Percentiles rank a stretch among this genome's conserved stretches.
Conservation (phyloP, 2,329 filamentous ascomycete genomes). For the Ceratocystis lukuohia region DNA sequence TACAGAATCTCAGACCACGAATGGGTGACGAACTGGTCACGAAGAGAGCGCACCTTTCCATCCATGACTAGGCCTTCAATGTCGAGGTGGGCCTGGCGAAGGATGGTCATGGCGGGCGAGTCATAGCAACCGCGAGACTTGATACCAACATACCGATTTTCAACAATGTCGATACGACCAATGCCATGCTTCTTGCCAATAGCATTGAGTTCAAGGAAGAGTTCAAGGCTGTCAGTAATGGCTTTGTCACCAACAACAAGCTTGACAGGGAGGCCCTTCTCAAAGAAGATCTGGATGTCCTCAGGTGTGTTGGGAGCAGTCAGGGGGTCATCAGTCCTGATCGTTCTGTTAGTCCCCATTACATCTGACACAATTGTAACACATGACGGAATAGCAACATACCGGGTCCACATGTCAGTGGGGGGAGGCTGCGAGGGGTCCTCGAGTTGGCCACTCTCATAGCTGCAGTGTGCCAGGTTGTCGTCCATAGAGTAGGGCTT, state of each 20-base stretch:
- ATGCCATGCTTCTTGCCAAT: constrained; percentile 53
- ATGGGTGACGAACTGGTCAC: constrained; percentile 39
- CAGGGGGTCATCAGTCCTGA: constrained; percentile 40
- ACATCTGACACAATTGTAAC: neutral
- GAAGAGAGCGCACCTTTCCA: constrained; percentile 38
- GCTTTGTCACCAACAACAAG: constrained; percentile 43
- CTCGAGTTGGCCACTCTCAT: constrained; percentile 65
- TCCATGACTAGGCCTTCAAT: constrained; percentile 46
- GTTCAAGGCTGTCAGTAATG: constrained; percentile 48
- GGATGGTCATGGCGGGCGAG: constrained; percentile 23
- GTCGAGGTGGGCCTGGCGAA: constrained; percentile 29
- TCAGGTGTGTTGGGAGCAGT: constrained; percentile 50
- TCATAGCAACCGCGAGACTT: constrained; percentile 37
- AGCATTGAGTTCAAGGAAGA: constrained; percentile 51
- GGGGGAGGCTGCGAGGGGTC: constrained; percentile 45
- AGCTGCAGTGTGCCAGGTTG: constrained; percentile 63
- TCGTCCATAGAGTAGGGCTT: constrained; percentile 54
- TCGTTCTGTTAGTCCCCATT: constrained; percentile 16
- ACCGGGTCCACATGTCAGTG: constrained; percentile 54
- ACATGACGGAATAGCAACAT: neutral
- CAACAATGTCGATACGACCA: constrained; percentile 47
- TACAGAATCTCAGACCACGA: constrained; percentile 31
- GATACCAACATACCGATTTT: constrained; percentile 32
- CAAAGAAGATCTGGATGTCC: constrained; percentile 52
- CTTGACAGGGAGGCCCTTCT: constrained; percentile 55